Percentiles rank a stretch among this genome's conserved stretches.
Evolutionary conservation across 164 flowering plant genomes (phyloP).

Genomic region (Aristolochia californica): DNA sequence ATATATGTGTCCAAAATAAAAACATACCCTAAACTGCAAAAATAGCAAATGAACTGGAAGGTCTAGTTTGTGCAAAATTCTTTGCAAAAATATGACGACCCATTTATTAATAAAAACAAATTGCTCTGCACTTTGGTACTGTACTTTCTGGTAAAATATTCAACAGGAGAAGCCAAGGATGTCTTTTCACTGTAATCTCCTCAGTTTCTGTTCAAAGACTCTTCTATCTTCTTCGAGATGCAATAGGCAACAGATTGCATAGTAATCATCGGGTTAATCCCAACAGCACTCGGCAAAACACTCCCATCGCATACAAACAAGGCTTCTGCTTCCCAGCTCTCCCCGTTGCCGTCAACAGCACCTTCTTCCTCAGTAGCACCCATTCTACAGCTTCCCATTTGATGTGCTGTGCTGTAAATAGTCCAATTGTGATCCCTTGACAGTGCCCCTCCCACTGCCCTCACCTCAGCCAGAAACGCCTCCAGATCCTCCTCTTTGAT

Average conservation of each 20-base stretch:
- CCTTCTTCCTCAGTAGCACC: slow-evolving; percentile 23
- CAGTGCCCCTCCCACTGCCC: slow-evolving; percentile 11
- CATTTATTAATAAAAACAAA: no score
- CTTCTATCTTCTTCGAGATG: slow-evolving; percentile 23
- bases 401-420: slow-evolving; percentile 27
- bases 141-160: no score
- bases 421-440: slow-evolving; percentile 19
- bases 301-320: slow-evolving; percentile 36
- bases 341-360: slow-evolving; percentile 36
- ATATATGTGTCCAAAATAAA: no score
- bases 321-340: slow-evolving; percentile 42
- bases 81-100: no score
- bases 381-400: slow-evolving; percentile 41
- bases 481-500: slow-evolving; percentile 24
- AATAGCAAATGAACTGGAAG: no score
- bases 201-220: slow-evolving; percentile 2
- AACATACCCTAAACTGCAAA: no score
- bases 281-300: slow-evolving; percentile 33
- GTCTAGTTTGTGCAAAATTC: no score
- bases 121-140: no score
- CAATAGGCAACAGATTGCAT: slow-evolving; percentile 36
- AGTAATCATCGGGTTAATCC: slow-evolving; percentile 42
- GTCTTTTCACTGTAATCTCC: neutral
- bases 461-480: slow-evolving; percentile 22
- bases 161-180: neutral